Evolutionary conservation across 345 rosid genomes (phyloP), one percentile per base, ranked within the genome.

Genomic region (Arabis hirsuta): DNA sequence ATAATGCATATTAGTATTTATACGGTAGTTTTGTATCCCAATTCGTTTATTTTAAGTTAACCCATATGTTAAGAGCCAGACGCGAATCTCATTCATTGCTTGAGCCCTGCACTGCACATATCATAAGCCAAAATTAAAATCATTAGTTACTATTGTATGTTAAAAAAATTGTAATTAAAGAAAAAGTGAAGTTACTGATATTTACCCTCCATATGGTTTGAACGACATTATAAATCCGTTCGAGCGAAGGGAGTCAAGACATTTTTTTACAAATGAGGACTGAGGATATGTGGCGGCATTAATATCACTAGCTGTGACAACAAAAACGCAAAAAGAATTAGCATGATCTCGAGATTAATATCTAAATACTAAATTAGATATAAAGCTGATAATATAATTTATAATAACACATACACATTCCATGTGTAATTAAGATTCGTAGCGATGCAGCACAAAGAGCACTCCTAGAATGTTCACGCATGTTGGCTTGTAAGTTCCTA

Each of bases 191-290:
- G 22, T 13, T 26, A 13, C 24, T 20, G 48, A 36, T 52, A 7
- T 24, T 24, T 9, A 90, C 88, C 91, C 93, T 2, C 85, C 90
- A 45, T 81, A 84, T 31, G 82, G 63, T 81, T 83, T 84, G 78
- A 90, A 87, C 2, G 80, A 58, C 48, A 83, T 79, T 65, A 76
- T 72, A 55, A 90, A 86, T 51, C 86, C 85, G 12, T 83, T 83
- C n/a, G 34, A 2, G 47, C 63, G 79, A 57, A 90, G 74, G 60
- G 61, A 20, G 27, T 80, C 81, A 13, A 81, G 85, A 12, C 93
- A 84, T 77, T 64, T 85, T 65, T 85, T 86, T 76, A 86, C 93
- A 41, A 34, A 34, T 34, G 8, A 22, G 24, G 24, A 22, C 24
- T 22, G 24, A 22, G 24, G 24, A 22, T 78, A 78, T 72, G 41